A percentile compares a stretch with the other conserved stretches of the same genome.
Conservation (phyloP, 139 green algal species). For the Pleodorina starrii region DNA sequence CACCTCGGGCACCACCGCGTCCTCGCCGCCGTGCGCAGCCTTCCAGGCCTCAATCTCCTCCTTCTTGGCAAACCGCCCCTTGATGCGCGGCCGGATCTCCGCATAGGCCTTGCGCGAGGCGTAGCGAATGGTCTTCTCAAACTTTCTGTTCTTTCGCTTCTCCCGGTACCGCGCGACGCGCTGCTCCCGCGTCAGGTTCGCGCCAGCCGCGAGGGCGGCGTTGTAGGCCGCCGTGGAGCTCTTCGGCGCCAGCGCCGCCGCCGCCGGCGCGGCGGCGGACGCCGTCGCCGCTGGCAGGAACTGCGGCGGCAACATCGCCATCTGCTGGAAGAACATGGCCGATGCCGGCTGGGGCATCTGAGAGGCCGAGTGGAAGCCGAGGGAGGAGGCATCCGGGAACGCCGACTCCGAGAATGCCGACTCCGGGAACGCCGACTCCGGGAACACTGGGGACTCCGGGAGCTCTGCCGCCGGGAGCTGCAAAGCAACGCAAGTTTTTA, state of each 20-base stretch:
- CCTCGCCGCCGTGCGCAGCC: constrained; percentile 52
- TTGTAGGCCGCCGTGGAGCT: background rate
- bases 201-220: background rate
- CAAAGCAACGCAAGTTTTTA: too few relatives aligned
- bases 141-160: constrained; percentile 83
- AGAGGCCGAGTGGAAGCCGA: too few relatives aligned
- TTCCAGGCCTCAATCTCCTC: constrained; percentile 78
- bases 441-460: too few relatives aligned
- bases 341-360: background rate
- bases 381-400: too few relatives aligned
- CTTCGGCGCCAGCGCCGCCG: background rate
- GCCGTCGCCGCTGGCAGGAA: background rate
- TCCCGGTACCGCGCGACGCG: constrained; percentile 77
- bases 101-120: constrained; percentile 87
- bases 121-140: constrained; percentile 91
- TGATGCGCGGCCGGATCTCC: constrained; percentile 88
- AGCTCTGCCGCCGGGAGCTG: too few relatives aligned
- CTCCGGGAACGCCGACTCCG: too few relatives aligned
- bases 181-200: constrained; percentile 67
- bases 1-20: constrained; percentile 43
- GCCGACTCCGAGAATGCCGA: too few relatives aligned
- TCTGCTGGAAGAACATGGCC: constrained; percentile 25
- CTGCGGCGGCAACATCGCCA: background rate
- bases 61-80: constrained; percentile 86
- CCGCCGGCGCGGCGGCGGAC: background rate